phyloP scores from a whole-genome alignment of 2,329 filamentous ascomycete genomes.

The Neonectria neomacrospora region DNA sequence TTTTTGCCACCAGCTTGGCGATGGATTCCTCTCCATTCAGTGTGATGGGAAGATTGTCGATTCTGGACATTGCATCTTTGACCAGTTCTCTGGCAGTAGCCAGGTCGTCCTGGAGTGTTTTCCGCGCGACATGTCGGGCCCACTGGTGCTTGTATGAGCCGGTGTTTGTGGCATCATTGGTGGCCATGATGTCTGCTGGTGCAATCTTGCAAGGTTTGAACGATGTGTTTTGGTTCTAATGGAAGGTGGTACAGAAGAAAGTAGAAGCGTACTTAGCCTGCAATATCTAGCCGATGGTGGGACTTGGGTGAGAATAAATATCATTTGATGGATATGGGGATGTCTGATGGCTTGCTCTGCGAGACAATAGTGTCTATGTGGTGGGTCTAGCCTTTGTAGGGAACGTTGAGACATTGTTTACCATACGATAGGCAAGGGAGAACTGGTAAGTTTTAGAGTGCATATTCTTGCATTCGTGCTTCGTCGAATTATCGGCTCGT shows the following conservation, averaged over 20 bases:
- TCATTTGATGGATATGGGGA: no score
- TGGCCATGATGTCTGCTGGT: neutral
- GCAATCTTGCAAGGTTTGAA: neutral
- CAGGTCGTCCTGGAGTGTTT: neutral
- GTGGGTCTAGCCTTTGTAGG: neutral
- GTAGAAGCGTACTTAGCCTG: neutral
- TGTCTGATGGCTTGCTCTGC: no score
- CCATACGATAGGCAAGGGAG: neutral
- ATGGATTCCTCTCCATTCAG: neutral
- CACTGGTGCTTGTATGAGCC: neutral
- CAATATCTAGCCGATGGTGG: neutral
- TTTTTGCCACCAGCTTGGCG: neutral
- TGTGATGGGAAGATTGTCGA: neutral
- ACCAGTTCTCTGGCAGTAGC: neutral
- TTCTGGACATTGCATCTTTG: neutral
- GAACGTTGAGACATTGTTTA: neutral
- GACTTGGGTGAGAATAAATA: no score
- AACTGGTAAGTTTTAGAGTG: neutral
- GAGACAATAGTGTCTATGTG: neutral
- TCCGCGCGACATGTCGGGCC: neutral
- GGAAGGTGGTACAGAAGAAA: neutral
- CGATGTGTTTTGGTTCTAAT: neutral
- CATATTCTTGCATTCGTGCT: neutral
- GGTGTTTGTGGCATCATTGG: neutral
- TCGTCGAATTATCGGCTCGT: neutral